Evolutionary conservation across 2,329 filamentous ascomycete genomes (phyloP).

Genomic region (Ophiosphaerella narmari): DNA sequence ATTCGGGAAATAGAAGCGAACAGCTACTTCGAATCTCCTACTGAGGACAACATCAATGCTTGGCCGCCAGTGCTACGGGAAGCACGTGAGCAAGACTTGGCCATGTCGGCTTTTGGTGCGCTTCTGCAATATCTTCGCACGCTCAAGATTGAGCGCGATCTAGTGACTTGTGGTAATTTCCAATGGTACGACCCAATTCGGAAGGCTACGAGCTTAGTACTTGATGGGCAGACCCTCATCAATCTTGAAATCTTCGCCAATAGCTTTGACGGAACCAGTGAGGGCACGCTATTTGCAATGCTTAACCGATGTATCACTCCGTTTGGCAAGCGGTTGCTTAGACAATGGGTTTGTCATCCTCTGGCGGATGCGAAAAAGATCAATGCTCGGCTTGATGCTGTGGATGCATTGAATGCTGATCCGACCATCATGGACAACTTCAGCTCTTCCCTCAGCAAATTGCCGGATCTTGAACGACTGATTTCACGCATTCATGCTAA

Average conservation of each 20-base stretch:
- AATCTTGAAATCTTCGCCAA: conserved; percentile 98
- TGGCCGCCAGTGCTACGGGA: conserved; percentile 80
- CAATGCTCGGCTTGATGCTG: conserved; percentile 90
- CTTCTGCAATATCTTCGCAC: conserved; percentile 81
- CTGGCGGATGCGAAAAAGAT: conserved; percentile 85
- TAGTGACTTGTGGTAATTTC: conserved; percentile 90
- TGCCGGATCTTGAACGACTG: conserved; percentile 91
- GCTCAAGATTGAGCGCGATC: conserved; percentile 84
- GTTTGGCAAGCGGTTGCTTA: conserved; percentile 93
- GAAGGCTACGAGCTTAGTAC: conserved; percentile 83
- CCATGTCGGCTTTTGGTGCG: conserved; percentile 91
- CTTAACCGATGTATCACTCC: conserved; percentile 95
- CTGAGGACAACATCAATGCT: conserved; percentile 62
- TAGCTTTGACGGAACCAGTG: conserved; percentile 79
- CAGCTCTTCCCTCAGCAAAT: conserved; percentile 81
- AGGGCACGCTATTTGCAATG: conserved; percentile 87
- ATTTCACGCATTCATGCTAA: conserved; percentile 94
- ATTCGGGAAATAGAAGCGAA: conserved; percentile 78
- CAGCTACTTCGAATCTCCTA: conserved; percentile 73
- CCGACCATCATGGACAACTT: conserved; percentile 82
- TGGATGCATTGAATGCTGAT: conserved; percentile 89
- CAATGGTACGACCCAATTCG: conserved; percentile 90
- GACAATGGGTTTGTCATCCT: conserved; percentile 97
- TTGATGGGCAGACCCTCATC: conserved; percentile 95
- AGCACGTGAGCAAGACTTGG: conserved; percentile 74